These are phyloP conservation scores for Picea glauca DNA, from an alignment of 75 land plant species.

Conservation along the genomic window DNA sequence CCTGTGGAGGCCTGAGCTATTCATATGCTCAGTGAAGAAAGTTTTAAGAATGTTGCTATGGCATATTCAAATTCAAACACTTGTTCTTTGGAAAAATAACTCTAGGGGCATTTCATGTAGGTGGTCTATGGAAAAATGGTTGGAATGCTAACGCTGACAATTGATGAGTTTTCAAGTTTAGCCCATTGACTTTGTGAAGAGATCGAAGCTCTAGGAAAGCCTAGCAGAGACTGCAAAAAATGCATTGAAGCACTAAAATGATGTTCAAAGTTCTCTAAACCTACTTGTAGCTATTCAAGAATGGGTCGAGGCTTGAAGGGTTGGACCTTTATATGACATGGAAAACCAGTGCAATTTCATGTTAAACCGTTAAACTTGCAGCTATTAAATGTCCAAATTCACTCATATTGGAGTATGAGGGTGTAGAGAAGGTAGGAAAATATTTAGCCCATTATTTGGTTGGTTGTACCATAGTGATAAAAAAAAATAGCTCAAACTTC, in stretches of 20 bases:
- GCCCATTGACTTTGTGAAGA: slow-evolving; percentile 90
- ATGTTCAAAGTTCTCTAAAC: slow-evolving; percentile 47
- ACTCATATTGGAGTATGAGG: too few species aligned
- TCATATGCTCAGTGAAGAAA: slow-evolving; percentile 55
- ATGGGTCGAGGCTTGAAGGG: too few species aligned
- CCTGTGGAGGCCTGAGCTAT: slow-evolving; percentile 86
- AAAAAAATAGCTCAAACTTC: too few species aligned
- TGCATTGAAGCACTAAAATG: slow-evolving; percentile 76
- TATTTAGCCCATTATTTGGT: slow-evolving; percentile 78
- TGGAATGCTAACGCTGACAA: slow-evolving; percentile 51
- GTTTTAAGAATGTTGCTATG: slow-evolving; percentile 81
- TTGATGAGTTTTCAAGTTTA: slow-evolving; percentile 39
- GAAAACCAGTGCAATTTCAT: slow-evolving; percentile 34
- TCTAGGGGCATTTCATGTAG: slow-evolving; percentile 70
- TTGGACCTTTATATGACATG: too few species aligned
- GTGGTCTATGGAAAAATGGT: slow-evolving; percentile 84
- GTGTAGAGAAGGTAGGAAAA: slow-evolving; percentile 23
- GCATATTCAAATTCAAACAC: slow-evolving; percentile 53
- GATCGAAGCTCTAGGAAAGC: slow-evolving; percentile 68
- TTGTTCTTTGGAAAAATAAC: slow-evolving; percentile 62
- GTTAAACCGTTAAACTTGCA: slow-evolving; percentile 40
- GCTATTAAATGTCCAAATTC: too few species aligned
- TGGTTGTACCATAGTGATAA: slow-evolving; percentile 16
- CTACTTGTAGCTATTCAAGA: too few species aligned
- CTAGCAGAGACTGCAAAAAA: slow-evolving; percentile 50